Evolutionary conservation across 495 filamentous ascomycete species (phyloP).

Genomic region (Baudoinia panamericana): DNA sequence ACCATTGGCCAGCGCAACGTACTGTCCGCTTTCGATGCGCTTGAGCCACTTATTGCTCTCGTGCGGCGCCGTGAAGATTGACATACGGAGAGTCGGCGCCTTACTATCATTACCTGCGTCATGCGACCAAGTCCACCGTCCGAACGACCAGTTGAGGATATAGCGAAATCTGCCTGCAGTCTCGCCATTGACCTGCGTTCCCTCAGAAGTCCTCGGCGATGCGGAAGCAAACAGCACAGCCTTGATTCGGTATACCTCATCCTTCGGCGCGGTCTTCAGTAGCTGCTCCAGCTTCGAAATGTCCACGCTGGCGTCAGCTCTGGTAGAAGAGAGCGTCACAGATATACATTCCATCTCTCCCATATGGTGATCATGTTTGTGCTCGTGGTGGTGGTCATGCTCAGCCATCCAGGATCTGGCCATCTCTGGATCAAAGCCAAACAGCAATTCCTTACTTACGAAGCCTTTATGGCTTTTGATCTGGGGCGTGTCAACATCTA

Average conservation of each 20-base stretch:
- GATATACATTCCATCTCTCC: slow-evolving; percentile 38
- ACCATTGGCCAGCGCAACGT: slow-evolving; percentile 5
- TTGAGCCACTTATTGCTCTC: slow-evolving; percentile 87
- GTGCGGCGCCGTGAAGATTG: slow-evolving; percentile 68
- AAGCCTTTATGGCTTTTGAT: slow-evolving; percentile 67
- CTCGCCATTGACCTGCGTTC: slow-evolving; percentile 16
- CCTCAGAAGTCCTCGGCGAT: slow-evolving; percentile 48
- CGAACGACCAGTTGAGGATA: slow-evolving; percentile 97
- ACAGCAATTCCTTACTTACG: slow-evolving; percentile 61
- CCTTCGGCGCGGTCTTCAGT: slow-evolving; percentile 59
- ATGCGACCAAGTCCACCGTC: slow-evolving; percentile 75
- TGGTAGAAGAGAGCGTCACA: slow-evolving; percentile 43
- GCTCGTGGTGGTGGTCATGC: slow-evolving; percentile 21
- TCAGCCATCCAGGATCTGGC: slow-evolving; percentile 42
- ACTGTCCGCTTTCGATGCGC: slow-evolving; percentile 46
- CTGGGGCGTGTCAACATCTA: slow-evolving; percentile 67
- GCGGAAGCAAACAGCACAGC: slow-evolving; percentile 53
- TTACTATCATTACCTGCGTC: slow-evolving; percentile 30
- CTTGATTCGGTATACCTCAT: slow-evolving; percentile 94
- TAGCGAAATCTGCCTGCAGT: slow-evolving; percentile 36
- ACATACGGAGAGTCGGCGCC: slow-evolving; percentile 52
- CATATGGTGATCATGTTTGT: slow-evolving; percentile 43
- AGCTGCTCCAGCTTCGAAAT: slow-evolving; percentile 50
- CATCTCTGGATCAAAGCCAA: slow-evolving; percentile 76
- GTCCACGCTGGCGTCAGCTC: slow-evolving; percentile 40